These are phyloP conservation scores for Arthrobotrys musiformis DNA, from an alignment of 2,329 filamentous ascomycete species.

Conservation along the genomic window DNA sequence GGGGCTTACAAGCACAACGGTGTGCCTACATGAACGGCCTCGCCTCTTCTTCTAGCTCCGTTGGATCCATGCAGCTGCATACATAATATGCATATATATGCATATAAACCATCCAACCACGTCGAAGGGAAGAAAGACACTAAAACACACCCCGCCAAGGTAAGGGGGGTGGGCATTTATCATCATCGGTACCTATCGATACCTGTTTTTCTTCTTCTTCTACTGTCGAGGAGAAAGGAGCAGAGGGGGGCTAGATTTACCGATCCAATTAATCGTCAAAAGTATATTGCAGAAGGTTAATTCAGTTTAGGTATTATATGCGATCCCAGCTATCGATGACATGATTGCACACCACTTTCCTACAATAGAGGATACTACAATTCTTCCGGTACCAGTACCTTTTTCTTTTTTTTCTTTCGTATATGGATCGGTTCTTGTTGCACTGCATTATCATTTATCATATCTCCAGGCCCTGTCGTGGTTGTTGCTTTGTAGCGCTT, in stretches of 20 bases:
- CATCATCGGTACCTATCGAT: neutral
- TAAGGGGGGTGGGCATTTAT: neutral
- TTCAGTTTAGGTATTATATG: neutral
- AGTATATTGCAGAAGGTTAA: neutral
- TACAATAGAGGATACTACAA: neutral
- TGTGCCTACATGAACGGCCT: conserved; percentile 43
- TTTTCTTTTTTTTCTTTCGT: neutral
- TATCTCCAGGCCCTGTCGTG: conserved; percentile 1
- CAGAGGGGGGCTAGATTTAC: conserved; percentile 42
- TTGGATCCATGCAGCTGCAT: conserved; percentile 34
- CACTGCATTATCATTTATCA: conserved; percentile 10
- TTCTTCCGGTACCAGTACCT: neutral
- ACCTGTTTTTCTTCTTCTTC: neutral
- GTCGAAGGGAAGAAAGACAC: neutral
- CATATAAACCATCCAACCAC: neutral
- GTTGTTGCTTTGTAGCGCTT: neutral
- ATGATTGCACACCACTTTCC: neutral
- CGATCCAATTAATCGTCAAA: conserved; percentile 51
- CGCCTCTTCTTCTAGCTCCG: conserved; percentile 24
- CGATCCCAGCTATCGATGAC: conserved; percentile 19
- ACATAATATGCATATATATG: neutral
- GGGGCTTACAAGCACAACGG: conserved; percentile 12
- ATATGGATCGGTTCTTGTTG: neutral
- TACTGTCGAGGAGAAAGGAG: no score
- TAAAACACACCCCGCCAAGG: conserved; percentile 45